Conservation (phyloP, 148 eudicot genomes). For the Gaultheria prostrata region DNA sequence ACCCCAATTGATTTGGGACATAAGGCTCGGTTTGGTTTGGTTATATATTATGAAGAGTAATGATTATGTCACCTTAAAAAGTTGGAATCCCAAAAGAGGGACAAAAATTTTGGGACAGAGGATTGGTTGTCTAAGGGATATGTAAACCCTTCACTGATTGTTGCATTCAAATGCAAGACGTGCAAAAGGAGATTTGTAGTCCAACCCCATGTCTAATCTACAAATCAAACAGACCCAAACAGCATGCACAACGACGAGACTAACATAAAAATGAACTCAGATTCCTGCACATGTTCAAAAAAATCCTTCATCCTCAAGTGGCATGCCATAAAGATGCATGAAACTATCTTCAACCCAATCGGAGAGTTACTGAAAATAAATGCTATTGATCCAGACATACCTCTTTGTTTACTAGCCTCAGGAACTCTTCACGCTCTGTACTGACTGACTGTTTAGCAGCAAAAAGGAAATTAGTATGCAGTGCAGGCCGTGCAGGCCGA, state of each 20-base stretch:
- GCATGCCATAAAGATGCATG: neutral
- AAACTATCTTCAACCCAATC: neutral
- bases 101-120: neutral
- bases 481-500: neutral
- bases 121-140: neutral
- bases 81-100: neutral
- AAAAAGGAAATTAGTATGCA: slow-evolving; percentile 12
- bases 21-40: too few species aligned
- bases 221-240: too few species aligned
- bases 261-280: neutral
- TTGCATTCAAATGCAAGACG: neutral
- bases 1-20: too few species aligned
- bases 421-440: slow-evolving; percentile 87
- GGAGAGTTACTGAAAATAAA: neutral
- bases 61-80: neutral
- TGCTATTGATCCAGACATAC: slow-evolving; percentile 28
- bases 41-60: neutral
- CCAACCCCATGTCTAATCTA: neutral
- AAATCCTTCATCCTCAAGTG: neutral
- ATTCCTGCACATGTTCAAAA: neutral
- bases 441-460: slow-evolving; percentile 64
- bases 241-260: neutral
- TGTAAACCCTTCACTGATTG: neutral
- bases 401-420: slow-evolving; percentile 90
- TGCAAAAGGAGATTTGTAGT: neutral